Evolutionary conservation across 257 asterid genomes (phyloP).

Genomic region (Solanum lycopersicoides): DNA sequence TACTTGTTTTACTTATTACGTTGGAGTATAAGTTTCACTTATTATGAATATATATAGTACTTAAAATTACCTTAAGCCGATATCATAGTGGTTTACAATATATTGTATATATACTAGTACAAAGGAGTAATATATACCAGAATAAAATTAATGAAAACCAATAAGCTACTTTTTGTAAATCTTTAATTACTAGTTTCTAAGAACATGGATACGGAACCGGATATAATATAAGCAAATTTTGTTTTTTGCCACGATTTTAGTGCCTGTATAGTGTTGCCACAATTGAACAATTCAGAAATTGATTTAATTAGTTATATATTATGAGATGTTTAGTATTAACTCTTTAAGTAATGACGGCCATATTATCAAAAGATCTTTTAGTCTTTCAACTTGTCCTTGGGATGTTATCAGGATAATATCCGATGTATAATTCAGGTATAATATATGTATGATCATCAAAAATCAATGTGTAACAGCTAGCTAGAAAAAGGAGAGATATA

Average conservation of each 20-base stretch:
- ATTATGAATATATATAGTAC: neutral
- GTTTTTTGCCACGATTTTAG: neutral
- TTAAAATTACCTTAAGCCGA: no score
- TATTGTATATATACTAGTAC: neutral
- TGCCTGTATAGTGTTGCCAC: neutral
- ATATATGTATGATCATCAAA: neutral
- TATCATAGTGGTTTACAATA: neutral
- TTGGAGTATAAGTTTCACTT: neutral
- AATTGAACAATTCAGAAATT: neutral
- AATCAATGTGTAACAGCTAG: neutral
- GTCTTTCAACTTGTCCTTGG: neutral
- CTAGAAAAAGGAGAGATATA: neutral
- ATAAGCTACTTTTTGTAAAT: neutral
- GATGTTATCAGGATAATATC: neutral
- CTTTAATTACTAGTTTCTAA: neutral
- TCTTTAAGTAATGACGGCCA: neutral
- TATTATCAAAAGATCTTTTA: neutral
- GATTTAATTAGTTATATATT: no score
- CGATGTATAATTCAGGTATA: no score
- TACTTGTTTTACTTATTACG: neutral
- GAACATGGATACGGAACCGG: neutral
- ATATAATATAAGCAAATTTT: neutral
- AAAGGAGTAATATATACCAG: neutral
- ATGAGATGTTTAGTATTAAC: no score
- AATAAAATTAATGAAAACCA: neutral